These are phyloP conservation scores for Dinochytrium kinnereticum DNA, from an alignment of 371 early-diverging fungal species.

Conservation along the genomic window DNA sequence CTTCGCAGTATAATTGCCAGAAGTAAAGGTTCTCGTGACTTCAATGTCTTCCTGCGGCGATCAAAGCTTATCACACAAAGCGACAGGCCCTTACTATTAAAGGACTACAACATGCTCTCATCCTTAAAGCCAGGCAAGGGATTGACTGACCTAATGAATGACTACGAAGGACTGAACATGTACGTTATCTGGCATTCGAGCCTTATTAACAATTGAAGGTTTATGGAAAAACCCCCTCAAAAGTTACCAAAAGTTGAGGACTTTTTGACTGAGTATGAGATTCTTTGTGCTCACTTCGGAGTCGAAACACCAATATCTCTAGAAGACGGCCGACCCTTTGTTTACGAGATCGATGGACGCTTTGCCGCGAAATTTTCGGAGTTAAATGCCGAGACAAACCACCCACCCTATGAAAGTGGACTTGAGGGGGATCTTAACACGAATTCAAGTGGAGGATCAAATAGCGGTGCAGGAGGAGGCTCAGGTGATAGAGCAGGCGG, in stretches of 20 bases:
- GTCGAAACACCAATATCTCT: slow-evolving; percentile 50
- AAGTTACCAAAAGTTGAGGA: slow-evolving; percentile 52
- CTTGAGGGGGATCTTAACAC: neutral
- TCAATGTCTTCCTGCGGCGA: slow-evolving; percentile 41
- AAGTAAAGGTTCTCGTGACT: slow-evolving; percentile 27
- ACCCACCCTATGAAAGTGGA: slow-evolving; percentile 46
- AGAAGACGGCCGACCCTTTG: slow-evolving; percentile 62
- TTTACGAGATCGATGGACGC: slow-evolving; percentile 51
- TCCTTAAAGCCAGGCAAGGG: slow-evolving; percentile 44
- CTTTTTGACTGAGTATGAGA: slow-evolving; percentile 57
- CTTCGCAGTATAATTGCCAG: slow-evolving; percentile 36
- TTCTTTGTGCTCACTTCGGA: slow-evolving; percentile 43
- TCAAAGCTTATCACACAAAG: slow-evolving; percentile 44
- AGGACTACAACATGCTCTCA: slow-evolving; percentile 48
- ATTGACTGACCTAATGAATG: slow-evolving; percentile 30
- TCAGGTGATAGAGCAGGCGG: neutral
- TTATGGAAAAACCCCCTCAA: slow-evolving; percentile 41
- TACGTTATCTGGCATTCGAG: slow-evolving; percentile 16
- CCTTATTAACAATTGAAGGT: slow-evolving; percentile 30
- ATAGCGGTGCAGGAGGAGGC: slow-evolving; percentile 26
- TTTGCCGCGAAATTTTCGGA: slow-evolving; percentile 42
- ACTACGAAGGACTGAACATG: slow-evolving; percentile 49
- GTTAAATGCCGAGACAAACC: slow-evolving; percentile 38
- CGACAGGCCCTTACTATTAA: slow-evolving; percentile 44
- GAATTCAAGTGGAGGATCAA: neutral